Evolutionary conservation across 768 basidiomycete species (phyloP).

Genomic region (Mycena olivaceomarginata): DNA sequence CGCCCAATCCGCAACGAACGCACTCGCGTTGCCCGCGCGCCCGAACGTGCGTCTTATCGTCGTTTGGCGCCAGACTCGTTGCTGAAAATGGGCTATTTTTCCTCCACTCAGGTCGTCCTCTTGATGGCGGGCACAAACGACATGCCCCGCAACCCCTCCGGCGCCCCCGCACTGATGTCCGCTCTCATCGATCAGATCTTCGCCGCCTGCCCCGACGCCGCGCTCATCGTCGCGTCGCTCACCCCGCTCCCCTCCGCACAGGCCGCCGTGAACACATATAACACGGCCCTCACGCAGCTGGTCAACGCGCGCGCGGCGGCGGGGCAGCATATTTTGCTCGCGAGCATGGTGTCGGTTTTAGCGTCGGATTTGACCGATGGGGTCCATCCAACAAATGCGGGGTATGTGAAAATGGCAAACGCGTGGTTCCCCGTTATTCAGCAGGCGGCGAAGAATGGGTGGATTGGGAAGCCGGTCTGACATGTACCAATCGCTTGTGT

Average conservation of each 20-base stretch:
- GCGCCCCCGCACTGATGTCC: constrained; percentile 16
- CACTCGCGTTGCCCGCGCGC: constrained; percentile 27
- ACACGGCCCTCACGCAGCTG: constrained; percentile 25
- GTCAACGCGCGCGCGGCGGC: constrained; percentile 28
- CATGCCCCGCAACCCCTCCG: constrained; percentile 13
- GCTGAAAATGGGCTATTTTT: not conserved
- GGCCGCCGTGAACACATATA: constrained; percentile 33
- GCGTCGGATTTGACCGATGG: constrained; percentile 36
- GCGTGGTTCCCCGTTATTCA: constrained; percentile 39
- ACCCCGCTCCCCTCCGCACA: constrained; percentile 30
- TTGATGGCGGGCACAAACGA: constrained; percentile 45
- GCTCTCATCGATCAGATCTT: constrained; percentile 36
- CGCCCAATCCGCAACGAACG: constrained; percentile 20
- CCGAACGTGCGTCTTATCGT: constrained; percentile 9
- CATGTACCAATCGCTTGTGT: not conserved
- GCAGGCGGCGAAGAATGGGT: constrained; percentile 38
- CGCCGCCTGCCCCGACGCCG: constrained; percentile 28
- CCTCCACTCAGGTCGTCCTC: constrained; percentile 37
- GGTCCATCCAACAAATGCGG: constrained; percentile 40
- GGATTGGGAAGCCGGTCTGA: constrained; percentile 36
- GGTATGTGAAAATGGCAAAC: constrained; percentile 41
- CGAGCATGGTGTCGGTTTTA: constrained; percentile 25
- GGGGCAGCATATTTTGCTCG: constrained; percentile 41
- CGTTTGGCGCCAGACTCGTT: too few relatives aligned
- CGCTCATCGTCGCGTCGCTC: constrained; percentile 37